phyloP scores from a whole-genome alignment of 2,329 filamentous ascomycete species.

The Colletotrichum graminicola region DNA sequence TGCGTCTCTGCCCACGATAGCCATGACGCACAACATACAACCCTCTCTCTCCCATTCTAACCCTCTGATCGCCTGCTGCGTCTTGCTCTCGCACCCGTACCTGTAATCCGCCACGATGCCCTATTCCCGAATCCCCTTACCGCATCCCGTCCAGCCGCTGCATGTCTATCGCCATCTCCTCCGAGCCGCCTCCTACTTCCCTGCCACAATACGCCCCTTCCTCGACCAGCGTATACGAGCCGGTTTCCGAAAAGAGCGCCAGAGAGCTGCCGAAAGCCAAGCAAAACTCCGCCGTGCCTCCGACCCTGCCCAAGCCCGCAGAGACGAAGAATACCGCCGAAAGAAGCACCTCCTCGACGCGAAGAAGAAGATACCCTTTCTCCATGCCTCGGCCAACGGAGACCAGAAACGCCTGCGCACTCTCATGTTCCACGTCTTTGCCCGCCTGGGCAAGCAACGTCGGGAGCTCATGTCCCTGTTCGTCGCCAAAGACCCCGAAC shows the following conservation, averaged over 20 bases:
- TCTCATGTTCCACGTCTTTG: constrained; percentile 65
- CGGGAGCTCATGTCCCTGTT: constrained; percentile 60
- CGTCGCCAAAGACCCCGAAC: constrained; percentile 47
- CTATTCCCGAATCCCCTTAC: constrained; percentile 48
- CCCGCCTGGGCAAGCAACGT: constrained; percentile 64
- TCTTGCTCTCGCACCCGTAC: neutral
- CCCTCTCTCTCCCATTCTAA: neutral
- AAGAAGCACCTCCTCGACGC: constrained; percentile 27
- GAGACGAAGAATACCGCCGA: constrained; percentile 25
- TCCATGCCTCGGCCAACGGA: constrained; percentile 68
- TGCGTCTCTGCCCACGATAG: constrained; percentile 27
- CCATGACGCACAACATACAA: constrained; percentile 15
- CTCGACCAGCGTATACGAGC: constrained; percentile 57
- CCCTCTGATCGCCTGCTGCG: neutral
- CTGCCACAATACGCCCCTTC: constrained; percentile 61
- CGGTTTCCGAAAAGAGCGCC: constrained; percentile 56
- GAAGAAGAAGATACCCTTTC: constrained; percentile 52
- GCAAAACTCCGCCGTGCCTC: constrained; percentile 58
- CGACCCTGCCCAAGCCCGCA: constrained; percentile 46
- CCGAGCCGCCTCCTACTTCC: constrained; percentile 71
- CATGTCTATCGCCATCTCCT: constrained; percentile 71
- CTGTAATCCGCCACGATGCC: constrained; percentile 11
- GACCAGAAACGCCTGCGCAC: constrained; percentile 59
- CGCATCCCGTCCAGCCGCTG: constrained; percentile 50
- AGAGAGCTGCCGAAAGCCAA: constrained; percentile 47